Conservation (phyloP, 768 basidiomycete genomes). For the Amyloporia xantha region DNA sequence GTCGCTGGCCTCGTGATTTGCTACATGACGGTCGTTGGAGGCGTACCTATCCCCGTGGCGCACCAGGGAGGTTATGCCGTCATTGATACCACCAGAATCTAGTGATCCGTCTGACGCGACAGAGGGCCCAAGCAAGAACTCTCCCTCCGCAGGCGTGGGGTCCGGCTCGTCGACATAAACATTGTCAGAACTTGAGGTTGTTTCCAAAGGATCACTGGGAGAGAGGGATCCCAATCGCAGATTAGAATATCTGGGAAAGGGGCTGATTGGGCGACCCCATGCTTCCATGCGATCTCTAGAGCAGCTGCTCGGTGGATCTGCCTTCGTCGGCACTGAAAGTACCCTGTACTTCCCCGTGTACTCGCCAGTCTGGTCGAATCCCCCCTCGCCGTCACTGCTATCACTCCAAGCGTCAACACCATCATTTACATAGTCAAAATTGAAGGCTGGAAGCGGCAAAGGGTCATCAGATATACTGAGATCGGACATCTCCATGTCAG, state of each 20-base stretch:
- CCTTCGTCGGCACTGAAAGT: conserved; percentile 52
- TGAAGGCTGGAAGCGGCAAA: conserved; percentile 14
- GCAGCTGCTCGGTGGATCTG: conserved; percentile 55
- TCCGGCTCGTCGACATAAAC: not conserved
- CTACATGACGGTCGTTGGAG: not conserved
- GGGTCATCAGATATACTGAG: conserved; percentile 12
- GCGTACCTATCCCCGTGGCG: not conserved
- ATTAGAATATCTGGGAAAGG: conserved; percentile 37
- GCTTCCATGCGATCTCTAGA: conserved; percentile 42
- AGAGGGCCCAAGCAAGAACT: not conserved
- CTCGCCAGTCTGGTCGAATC: conserved; percentile 40
- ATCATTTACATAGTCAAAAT: conserved; percentile 13
- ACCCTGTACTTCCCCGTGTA: conserved; percentile 62
- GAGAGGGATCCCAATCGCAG: not conserved
- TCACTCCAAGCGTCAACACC: conserved; percentile 16
- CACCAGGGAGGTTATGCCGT: too few species aligned
- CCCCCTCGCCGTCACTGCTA: conserved; percentile 27
- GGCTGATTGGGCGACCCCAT: conserved; percentile 70
- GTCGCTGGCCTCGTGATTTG: not conserved
- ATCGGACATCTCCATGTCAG: conserved; percentile 8
- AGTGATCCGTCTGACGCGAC: not conserved
- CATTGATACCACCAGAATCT: not conserved
- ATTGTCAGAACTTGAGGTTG: not conserved
- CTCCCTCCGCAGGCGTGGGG: not conserved
- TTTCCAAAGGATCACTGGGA: not conserved